phyloP scores from a whole-genome alignment of 768 basidiomycete species.

The Grammothele lineata region DNA sequence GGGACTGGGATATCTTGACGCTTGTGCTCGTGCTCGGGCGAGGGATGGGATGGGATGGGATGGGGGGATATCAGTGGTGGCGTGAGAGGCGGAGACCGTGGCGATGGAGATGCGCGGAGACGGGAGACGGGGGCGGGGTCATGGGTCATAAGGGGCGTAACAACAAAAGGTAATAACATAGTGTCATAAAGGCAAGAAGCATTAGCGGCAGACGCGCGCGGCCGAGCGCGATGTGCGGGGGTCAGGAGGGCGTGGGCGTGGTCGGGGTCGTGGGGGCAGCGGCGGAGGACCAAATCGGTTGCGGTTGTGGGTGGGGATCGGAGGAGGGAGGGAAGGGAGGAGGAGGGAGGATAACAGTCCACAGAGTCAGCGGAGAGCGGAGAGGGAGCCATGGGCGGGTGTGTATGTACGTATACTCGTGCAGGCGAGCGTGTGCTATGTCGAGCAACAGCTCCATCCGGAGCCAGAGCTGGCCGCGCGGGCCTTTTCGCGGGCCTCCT shows the following conservation, averaged over 20 bases:
- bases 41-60: too few relatives aligned
- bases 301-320: background rate
- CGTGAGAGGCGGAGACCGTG: conserved; percentile 9
- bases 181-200: conserved; percentile 6
- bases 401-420: too few relatives aligned
- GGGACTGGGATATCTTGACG: conserved; percentile 3
- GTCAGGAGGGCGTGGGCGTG: background rate
- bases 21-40: too few relatives aligned
- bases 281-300: background rate
- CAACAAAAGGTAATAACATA: conserved; percentile 12
- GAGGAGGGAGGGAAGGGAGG: background rate
- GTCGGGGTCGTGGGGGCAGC: background rate
- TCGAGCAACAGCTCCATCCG: conserved; percentile 68
- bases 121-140: conserved; percentile 8
- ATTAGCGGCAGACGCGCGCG: conserved; percentile 7
- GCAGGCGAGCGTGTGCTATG: too few relatives aligned
- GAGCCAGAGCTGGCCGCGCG: conserved; percentile 36
- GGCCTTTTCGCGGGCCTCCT: conserved; percentile 60
- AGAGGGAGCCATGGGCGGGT: conserved; percentile 1
- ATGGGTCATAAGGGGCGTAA: conserved; percentile 15
- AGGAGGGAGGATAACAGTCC: background rate
- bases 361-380: too few relatives aligned
- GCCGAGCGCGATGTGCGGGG: conserved; percentile 1
- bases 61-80: conserved; percentile 8
- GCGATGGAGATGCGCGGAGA: too few relatives aligned